Evolutionary conservation across 2,329 filamentous ascomycete genomes (phyloP), one percentile per base, ranked within the genome.

Genomic region (Penicillium sp.): DNA sequence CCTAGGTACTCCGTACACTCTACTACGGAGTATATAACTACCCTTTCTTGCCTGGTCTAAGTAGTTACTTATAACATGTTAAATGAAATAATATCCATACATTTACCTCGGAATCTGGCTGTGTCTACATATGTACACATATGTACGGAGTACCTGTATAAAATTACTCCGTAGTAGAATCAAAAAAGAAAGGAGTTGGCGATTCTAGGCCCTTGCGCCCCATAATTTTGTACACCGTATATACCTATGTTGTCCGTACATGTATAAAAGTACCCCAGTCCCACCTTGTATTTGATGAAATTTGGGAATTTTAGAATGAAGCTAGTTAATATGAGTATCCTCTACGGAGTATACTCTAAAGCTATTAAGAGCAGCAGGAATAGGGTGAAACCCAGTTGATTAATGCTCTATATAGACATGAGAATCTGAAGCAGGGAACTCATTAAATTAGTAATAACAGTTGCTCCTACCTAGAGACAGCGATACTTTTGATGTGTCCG

Each of bases 181-280:
- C 6, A 24, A 26, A 9, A 22, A 17, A 8, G 21, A 28, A 33
- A 56, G 54, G 54, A 53, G 50, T 47, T 21, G 29, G 24, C 28
- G 24, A 43, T 53, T 57, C 55, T 57, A 57, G 55, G 37, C 47
- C 47, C 34, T 49, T 19, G 15, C 39, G 26, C 40, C 44, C 44
- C 44, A 40, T 44, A 43, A 38, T 48, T 43, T 40, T 41, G 43
- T 31, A 29, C 43, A 34, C 43, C 26, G 43, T 29, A 37, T 31
- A 41, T 19, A 19, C 17, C 17, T 19, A 19, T 19, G 17, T 19
- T 19, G 17, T 19, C 17, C 26, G n/a, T 39, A 10, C n/a, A 15
- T 39, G 22, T 24, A 24, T 24, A 24, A 24, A 24, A 24, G 35
- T 29, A 12, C 28, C 10, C 17, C 9, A 12, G 29, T 39, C 26